phyloP scores from a whole-genome alignment of 2,329 filamentous ascomycete genomes.

The Aspergillus glaucus region DNA sequence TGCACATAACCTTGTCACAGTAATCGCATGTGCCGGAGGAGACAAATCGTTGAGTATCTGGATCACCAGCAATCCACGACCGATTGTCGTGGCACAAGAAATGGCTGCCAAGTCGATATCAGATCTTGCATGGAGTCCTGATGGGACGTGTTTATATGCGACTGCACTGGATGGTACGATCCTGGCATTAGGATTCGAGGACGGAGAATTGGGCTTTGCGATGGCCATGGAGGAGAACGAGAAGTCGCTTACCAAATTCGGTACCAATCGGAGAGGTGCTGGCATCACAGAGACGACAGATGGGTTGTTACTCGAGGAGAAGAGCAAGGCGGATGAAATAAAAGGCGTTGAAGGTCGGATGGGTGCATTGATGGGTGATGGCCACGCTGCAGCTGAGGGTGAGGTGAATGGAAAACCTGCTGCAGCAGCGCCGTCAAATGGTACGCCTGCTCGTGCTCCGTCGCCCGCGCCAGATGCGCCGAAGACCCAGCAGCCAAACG shows the following conservation, averaged over 20 bases:
- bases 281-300: conserved; percentile 92
- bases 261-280: conserved; percentile 76
- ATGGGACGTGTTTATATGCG: conserved; percentile 78
- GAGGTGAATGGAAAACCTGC: conserved; percentile 43
- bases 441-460: conserved; percentile 22
- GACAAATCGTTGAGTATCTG: conserved; percentile 95
- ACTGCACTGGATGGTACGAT: conserved; percentile 88
- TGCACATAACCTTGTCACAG: conserved; percentile 60
- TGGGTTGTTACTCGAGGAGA: conserved; percentile 77
- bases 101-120: conserved; percentile 86
- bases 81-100: conserved; percentile 84
- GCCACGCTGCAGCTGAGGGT: conserved; percentile 50
- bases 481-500: conserved; percentile 31
- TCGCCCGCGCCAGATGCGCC: conserved; percentile 16
- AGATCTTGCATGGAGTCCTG: conserved; percentile 88
- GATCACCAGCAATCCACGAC: conserved; percentile 92
- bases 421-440: conserved; percentile 37
- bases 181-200: conserved; percentile 71
- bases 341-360: conserved; percentile 89
- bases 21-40: conserved; percentile 93
- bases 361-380: conserved; percentile 96
- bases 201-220: conserved; percentile 83
- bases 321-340: conserved; percentile 84
- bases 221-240: conserved; percentile 83
- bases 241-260: conserved; percentile 86